Percentiles rank a stretch among this genome's conserved stretches.
phyloP scores from a whole-genome alignment of 2,329 filamentous ascomycete species.

The Juglanconis sp. region DNA sequence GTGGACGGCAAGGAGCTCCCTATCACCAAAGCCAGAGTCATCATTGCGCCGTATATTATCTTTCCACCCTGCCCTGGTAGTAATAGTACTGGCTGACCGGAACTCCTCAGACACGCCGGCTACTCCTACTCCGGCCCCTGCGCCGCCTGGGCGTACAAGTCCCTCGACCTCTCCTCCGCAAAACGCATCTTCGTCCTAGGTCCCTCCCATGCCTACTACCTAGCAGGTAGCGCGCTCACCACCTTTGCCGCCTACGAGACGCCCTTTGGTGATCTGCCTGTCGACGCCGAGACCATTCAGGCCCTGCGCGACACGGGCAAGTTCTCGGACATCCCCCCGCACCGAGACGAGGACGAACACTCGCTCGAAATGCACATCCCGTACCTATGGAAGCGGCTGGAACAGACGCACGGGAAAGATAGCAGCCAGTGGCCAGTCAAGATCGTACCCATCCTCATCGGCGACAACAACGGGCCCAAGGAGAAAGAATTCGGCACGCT shows the following conservation, averaged over 20 bases:
- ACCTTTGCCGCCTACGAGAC: slow-evolving; percentile 69
- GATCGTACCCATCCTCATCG: slow-evolving; percentile 83
- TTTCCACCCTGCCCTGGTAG: background rate
- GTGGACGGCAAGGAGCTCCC: slow-evolving; percentile 63
- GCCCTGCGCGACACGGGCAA: slow-evolving; percentile 48
- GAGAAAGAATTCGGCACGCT: slow-evolving; percentile 67
- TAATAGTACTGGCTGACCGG: background rate
- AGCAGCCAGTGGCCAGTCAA: slow-evolving; percentile 54
- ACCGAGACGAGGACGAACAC: slow-evolving; percentile 78
- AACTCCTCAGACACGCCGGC: slow-evolving; percentile 72
- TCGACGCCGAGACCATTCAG: slow-evolving; percentile 58
- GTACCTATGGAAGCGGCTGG: slow-evolving; percentile 78
- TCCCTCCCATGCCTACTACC: slow-evolving; percentile 84
- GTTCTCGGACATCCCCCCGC: slow-evolving; percentile 62
- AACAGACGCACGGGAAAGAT: slow-evolving; percentile 44
- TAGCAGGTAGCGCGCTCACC: slow-evolving; percentile 74
- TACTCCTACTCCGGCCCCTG: slow-evolving; percentile 89
- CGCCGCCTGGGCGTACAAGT: slow-evolving; percentile 92
- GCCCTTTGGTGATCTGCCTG: slow-evolving; percentile 65
- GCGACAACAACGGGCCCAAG: slow-evolving; percentile 62
- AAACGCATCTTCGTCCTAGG: slow-evolving; percentile 91
- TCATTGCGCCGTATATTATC: slow-evolving; percentile 83
- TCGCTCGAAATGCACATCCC: slow-evolving; percentile 96
- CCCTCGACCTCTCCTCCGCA: slow-evolving; percentile 74
- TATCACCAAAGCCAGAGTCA: slow-evolving; percentile 69